Evolutionary conservation across 495 filamentous ascomycete genomes (phyloP), one percentile per base, ranked within the genome.

Genomic region (Penicillium roqueforti): DNA sequence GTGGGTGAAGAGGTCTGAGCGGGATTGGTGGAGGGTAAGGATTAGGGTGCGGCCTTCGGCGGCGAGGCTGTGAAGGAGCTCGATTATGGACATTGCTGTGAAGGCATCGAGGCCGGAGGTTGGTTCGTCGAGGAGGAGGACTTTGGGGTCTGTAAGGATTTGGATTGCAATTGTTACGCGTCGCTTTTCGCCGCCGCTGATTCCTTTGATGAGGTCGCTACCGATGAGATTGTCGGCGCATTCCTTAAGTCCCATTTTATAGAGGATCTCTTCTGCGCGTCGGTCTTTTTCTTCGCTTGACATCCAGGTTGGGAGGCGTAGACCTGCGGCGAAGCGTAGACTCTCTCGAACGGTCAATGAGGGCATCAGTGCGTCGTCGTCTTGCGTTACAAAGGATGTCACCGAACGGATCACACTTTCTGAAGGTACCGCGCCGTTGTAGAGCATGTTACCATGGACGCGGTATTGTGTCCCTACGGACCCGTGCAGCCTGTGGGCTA

Each of bases 71-170:
- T 80, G 75, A 6, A 91, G 72, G 7, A 89, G 85, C 55, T 85
- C 81, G 47, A 91, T 80, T 39, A 91, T 88, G 3, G 87, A 89
- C 39, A 78, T 80, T 16, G 87, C 86, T 3, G 86, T 88, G 56
- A 88, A 89, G 1, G 87, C 85, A 67, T 91, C 87, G 3, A 91
- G 70, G 0, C 87, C 87, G 25, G 84, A 87, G 0, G 86, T 89
- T 22, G 87, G 87, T 56, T 91, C 87, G 60, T 91, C 87, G 1
- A 90, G 72, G 11, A 90, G 64, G 11, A 91, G 66, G 6, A 90
- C 79, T 29, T 79, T 77, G 2, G 87, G 87, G 42, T 88, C 85
- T 4, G 85, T 88, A 25, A 89, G 74, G 50, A 90, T 83, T 56
- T 91, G 87, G 7, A 88, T 81, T 4, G 85, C 87, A 58, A 91